Percentiles rank a stretch among this genome's conserved stretches.
phyloP scores from a whole-genome alignment of 2,329 filamentous ascomycete species.

The Scopulariopsis brevicaulis region DNA sequence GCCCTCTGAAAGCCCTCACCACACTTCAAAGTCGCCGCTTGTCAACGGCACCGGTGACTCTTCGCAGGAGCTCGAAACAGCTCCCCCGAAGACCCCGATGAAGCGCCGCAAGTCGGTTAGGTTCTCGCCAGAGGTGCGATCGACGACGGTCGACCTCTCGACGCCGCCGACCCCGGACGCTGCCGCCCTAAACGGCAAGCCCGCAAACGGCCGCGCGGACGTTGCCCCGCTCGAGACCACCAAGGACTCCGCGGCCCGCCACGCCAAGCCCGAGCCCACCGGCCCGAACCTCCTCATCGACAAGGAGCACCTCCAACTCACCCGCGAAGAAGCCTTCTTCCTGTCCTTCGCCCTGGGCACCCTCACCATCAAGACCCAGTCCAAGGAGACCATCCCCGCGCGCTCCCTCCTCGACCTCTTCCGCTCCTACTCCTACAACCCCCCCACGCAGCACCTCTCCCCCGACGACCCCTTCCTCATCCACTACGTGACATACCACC shows the following conservation, averaged over 20 bases:
- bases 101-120: conserved; percentile 54
- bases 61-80: neutral
- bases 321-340: conserved; percentile 85
- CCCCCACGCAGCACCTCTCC: conserved; percentile 40
- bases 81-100: neutral
- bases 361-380: conserved; percentile 48
- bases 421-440: conserved; percentile 59
- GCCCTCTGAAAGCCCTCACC: neutral
- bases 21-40: neutral
- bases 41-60: neutral
- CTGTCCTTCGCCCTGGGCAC: conserved; percentile 70
- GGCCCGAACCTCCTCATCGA: conserved; percentile 6
- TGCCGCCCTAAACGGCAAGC: conserved; percentile 12
- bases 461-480: conserved; percentile 79
- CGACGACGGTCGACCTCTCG: conserved; percentile 43
- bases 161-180: conserved; percentile 39
- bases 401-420: conserved; percentile 54
- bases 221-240: neutral
- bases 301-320: conserved; percentile 79
- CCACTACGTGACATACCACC: conserved; percentile 85
- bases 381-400: conserved; percentile 33
- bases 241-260: conserved; percentile 10
- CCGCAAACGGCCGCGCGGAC: conserved; percentile 3
- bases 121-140: conserved; percentile 57
- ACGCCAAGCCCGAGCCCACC: conserved; percentile 8